These are phyloP conservation scores for Coemansia sp. DNA, from an alignment of 192 early-diverging fungal species.

Conservation along the genomic window DNA sequence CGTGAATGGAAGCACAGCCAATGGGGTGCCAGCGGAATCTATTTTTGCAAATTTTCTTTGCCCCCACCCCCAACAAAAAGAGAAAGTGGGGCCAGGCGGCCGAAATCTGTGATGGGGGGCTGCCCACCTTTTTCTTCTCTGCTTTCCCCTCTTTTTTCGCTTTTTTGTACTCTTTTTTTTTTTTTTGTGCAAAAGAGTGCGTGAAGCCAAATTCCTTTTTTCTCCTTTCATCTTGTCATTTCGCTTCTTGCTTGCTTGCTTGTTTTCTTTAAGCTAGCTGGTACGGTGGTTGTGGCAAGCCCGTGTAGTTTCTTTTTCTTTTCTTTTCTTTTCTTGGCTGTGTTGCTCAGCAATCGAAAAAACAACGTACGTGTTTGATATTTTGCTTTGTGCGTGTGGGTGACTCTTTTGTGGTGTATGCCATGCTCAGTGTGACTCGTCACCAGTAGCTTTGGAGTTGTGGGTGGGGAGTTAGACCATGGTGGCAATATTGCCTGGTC, in stretches of 20 bases:
- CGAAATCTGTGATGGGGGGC: constrained; percentile 15
- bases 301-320: not conserved
- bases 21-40: constrained; percentile 16
- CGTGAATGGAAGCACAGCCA: constrained; percentile 39
- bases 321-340: not conserved
- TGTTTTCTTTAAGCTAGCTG: constrained; percentile 9
- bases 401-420: not conserved
- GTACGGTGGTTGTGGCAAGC: constrained; percentile 1
- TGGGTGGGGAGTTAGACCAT: not conserved
- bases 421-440: not conserved
- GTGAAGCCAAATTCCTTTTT: constrained; percentile 10
- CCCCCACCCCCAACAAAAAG: constrained; percentile 14
- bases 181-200: constrained; percentile 13
- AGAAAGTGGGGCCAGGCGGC: constrained; percentile 7
- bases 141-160: constrained; percentile 36
- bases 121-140: constrained; percentile 48
- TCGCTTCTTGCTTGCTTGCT: constrained; percentile 10
- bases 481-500: not conserved
- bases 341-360: not conserved
- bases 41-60: constrained; percentile 17
- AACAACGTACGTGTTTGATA: constrained; percentile 2
- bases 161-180: constrained; percentile 20
- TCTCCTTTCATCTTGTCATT: constrained; percentile 12
- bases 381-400: not conserved
- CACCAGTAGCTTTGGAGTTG: not conserved